Conservation (phyloP, 2,329 filamentous ascomycete genomes). For the Curvularia sp. region DNA sequence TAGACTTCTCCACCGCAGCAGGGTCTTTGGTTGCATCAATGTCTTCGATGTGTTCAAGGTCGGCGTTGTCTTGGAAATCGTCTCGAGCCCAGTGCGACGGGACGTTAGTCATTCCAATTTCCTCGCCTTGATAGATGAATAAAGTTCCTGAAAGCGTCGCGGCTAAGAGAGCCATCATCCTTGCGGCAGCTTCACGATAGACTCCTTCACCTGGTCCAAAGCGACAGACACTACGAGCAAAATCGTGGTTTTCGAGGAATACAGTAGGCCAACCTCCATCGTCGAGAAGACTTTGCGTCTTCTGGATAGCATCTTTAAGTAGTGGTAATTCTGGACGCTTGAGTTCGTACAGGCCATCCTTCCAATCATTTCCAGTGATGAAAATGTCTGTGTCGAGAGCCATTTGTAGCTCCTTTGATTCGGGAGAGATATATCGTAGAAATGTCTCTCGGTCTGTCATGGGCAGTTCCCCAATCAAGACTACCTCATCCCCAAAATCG, state of each 20-base stretch:
- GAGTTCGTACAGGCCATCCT: neutral
- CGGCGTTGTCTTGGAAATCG: constrained; percentile 66
- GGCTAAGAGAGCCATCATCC: constrained; percentile 58
- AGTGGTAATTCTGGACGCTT: constrained; percentile 1
- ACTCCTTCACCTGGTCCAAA: constrained; percentile 53
- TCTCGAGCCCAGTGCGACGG: constrained; percentile 56
- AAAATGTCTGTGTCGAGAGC: constrained; percentile 6
- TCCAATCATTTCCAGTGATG: constrained; percentile 2
- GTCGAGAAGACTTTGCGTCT: constrained; percentile 59
- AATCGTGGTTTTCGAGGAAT: constrained; percentile 71
- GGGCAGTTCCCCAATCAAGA: constrained; percentile 3
- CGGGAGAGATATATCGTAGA: constrained; percentile 1
- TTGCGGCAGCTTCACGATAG: constrained; percentile 7
- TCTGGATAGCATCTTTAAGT: constrained; percentile 50
- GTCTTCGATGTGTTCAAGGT: constrained; percentile 3
- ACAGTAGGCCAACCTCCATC: constrained; percentile 62
- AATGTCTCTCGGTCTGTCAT: constrained; percentile 4
- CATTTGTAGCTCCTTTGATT: constrained; percentile 3
- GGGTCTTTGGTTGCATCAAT: constrained; percentile 1
- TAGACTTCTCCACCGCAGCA: constrained; percentile 1
- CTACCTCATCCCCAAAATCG: constrained; percentile 1
- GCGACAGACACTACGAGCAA: constrained; percentile 63
- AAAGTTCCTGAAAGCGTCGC: constrained; percentile 60
- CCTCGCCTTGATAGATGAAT: constrained; percentile 67
- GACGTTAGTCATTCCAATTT: constrained; percentile 66